These are phyloP conservation scores for Lipomyces mesembrius DNA, from an alignment of 805 yeast species.

Conservation along the genomic window DNA sequence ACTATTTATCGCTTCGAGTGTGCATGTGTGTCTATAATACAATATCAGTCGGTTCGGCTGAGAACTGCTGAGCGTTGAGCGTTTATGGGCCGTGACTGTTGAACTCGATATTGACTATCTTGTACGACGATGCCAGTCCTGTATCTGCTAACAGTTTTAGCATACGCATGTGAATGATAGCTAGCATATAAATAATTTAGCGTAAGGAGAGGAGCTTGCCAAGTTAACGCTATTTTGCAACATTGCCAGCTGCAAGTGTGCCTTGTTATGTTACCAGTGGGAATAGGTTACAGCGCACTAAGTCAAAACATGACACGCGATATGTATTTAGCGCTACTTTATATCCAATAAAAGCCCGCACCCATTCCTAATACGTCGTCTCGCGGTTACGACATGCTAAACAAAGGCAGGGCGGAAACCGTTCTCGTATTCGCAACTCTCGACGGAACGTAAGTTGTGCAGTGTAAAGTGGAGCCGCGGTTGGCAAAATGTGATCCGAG, in stretches of 20 bases:
- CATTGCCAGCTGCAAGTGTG: not conserved
- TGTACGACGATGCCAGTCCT: not conserved
- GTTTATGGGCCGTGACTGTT: not conserved
- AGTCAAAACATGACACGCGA: not conserved
- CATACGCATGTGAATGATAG: not conserved
- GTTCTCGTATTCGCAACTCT: slow-evolving; percentile 1
- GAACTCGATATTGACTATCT: not conserved
- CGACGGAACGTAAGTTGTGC: not conserved
- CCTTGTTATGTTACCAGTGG: too few species aligned
- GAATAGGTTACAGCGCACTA: not conserved
- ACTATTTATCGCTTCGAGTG: too few species aligned
- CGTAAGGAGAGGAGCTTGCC: not conserved
- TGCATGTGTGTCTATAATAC: too few species aligned
- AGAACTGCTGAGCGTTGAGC: too few species aligned
- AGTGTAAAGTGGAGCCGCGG: not conserved
- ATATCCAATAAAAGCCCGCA: too few species aligned
- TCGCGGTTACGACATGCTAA: too few species aligned
- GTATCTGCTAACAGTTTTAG: not conserved
- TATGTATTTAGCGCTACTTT: not conserved
- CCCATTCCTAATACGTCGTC: too few species aligned
- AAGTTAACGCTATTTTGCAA: too few species aligned
- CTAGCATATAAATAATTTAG: not conserved
- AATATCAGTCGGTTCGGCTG: too few species aligned
- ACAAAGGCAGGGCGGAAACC: too few species aligned
- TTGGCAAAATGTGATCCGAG: not conserved